These are phyloP conservation scores for Alternaria alternata DNA, from an alignment of 2,329 filamentous ascomycete genomes.

Conservation along the genomic window DNA sequence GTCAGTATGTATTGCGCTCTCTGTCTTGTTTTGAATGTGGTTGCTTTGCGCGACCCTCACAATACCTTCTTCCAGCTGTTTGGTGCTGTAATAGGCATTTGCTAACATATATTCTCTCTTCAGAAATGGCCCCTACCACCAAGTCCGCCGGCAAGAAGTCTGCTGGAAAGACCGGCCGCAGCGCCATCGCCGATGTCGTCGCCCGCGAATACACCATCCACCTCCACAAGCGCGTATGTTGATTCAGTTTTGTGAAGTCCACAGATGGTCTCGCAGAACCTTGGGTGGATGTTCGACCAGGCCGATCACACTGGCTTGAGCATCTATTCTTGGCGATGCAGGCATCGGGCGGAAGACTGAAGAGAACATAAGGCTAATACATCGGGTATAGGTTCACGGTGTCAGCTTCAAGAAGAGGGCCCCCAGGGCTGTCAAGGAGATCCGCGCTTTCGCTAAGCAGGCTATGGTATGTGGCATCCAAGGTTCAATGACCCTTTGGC, in stretches of 20 bases:
- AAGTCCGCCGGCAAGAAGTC: slow-evolving; percentile 65
- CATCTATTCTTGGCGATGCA: slow-evolving; percentile 26
- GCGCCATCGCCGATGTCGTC: slow-evolving; percentile 98
- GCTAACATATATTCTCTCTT: slow-evolving; percentile 26
- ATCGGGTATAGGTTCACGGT: slow-evolving; percentile 81
- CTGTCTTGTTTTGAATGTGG: not conserved
- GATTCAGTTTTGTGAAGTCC: slow-evolving; percentile 76
- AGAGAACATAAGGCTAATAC: slow-evolving; percentile 56
- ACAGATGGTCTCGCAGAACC: slow-evolving; percentile 60
- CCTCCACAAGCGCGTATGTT: slow-evolving; percentile 98
- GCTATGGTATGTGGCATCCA: slow-evolving; percentile 81
- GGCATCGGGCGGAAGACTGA: slow-evolving; percentile 74
- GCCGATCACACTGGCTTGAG: slow-evolving; percentile 30
- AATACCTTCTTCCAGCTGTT: not conserved
- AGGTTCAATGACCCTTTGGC: not conserved
- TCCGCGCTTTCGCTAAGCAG: slow-evolving; percentile 89
- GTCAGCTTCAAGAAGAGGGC: slow-evolving; percentile 99
- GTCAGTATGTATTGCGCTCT: slow-evolving; percentile 33
- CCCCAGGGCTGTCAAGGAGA: slow-evolving; percentile 99
- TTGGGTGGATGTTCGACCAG: slow-evolving; percentile 25
- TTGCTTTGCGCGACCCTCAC: slow-evolving; percentile 3
- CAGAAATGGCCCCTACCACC: slow-evolving; percentile 54
- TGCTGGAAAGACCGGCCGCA: slow-evolving; percentile 74
- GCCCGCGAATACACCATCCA: slow-evolving; percentile 99
- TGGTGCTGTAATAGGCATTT: not conserved